Evolutionary conservation across 192 early-diverging fungal genomes (phyloP).

Genomic region (Dissophora globulifera): DNA sequence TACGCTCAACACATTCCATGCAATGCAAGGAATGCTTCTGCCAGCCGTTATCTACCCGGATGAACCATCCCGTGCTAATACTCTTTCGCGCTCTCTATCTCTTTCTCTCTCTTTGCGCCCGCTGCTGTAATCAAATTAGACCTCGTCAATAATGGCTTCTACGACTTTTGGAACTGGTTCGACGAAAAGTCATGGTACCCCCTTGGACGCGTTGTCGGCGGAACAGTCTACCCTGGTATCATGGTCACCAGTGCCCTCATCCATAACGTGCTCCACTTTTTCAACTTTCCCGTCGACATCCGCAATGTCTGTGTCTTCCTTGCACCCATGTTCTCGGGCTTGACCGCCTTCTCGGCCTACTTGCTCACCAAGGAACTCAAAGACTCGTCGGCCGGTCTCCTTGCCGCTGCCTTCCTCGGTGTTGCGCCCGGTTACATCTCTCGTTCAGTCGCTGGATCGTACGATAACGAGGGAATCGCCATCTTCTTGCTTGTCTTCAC

Average conservation of each 20-base stretch:
- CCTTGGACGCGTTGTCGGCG: conserved; percentile 97
- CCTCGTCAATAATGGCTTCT: conserved; percentile 92
- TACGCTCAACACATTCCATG: background rate
- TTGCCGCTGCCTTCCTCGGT: conserved; percentile 98
- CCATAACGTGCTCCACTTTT: conserved; percentile 91
- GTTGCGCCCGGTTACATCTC: conserved; percentile 99
- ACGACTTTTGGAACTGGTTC: conserved; percentile 99
- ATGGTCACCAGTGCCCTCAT: conserved; percentile 98
- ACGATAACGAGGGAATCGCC: conserved; percentile 99
- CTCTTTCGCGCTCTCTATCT: too few species aligned
- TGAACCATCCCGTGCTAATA: too few species aligned
- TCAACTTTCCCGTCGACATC: conserved; percentile 98
- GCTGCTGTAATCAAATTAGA: conserved; percentile 51
- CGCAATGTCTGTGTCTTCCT: conserved; percentile 98
- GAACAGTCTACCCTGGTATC: conserved; percentile 99
- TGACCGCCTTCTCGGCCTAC: conserved; percentile 97
- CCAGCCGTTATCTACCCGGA: too few species aligned
- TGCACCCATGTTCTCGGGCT: conserved; percentile 94
- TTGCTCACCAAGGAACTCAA: conserved; percentile 93
- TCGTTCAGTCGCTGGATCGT: conserved; percentile 99
- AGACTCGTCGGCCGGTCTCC: conserved; percentile 89
- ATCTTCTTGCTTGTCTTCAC: conserved; percentile 99
- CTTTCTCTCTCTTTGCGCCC: too few species aligned
- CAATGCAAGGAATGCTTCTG: background rate
- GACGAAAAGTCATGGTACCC: conserved; percentile 99